Conservation (phyloP, 441 rosid genomes). For the Jatropha multifida region DNA sequence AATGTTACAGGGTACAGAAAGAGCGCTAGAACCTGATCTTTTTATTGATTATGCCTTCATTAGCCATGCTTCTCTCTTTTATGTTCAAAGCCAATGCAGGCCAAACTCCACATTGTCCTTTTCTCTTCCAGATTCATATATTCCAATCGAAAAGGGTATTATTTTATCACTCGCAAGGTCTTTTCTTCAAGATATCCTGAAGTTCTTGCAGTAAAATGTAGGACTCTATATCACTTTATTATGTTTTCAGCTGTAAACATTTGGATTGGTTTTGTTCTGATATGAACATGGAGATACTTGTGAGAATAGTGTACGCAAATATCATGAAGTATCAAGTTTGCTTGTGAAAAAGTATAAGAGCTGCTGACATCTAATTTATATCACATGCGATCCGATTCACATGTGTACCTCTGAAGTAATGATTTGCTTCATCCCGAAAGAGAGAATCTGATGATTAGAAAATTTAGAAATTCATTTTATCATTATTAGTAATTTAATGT, state of each 20-base stretch:
- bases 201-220: not conserved
- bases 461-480: not conserved
- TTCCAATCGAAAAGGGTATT: not conserved
- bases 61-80: slow-evolving; percentile 35
- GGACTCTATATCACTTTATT: not conserved
- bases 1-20: slow-evolving; percentile 59
- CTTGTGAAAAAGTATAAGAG: not conserved
- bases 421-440: not conserved
- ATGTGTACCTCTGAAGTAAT: not conserved
- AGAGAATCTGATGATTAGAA: not conserved
- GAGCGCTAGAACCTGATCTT: slow-evolving; percentile 20
- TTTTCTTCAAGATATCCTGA: not conserved
- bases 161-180: not conserved
- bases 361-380: not conserved
- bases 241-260: not conserved
- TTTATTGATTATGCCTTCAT: slow-evolving; percentile 52
- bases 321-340: not conserved
- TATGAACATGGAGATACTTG: not conserved
- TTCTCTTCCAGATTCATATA: slow-evolving; percentile 13
- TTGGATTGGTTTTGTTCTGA: not conserved
- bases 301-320: not conserved
- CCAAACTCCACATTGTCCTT: slow-evolving; percentile 45
- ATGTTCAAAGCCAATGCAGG: slow-evolving; percentile 50
- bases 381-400: not conserved
- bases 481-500: not conserved